Percentiles rank a stretch among this genome's conserved stretches.
Evolutionary conservation across 345 rosid species (phyloP).

Genomic region (Lepidium aucheri): DNA sequence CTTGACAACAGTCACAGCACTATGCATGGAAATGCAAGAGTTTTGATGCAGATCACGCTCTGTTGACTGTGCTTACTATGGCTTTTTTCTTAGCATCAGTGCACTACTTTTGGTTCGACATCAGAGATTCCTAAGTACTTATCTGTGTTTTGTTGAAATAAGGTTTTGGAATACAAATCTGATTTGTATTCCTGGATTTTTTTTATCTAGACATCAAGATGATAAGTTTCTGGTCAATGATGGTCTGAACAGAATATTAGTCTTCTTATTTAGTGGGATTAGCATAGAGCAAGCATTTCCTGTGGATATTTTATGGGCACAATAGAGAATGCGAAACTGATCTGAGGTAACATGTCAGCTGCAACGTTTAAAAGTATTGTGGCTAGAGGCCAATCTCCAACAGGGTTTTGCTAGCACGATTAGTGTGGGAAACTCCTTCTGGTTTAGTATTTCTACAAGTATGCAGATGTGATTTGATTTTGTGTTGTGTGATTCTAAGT

Average conservation of each 20-base stretch:
- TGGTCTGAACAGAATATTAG: conserved; percentile 8
- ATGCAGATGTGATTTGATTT: background rate
- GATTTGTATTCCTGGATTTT: background rate
- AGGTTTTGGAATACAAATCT: background rate
- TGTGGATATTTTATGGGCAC: background rate
- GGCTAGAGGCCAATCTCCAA: background rate
- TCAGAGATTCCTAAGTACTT: background rate
- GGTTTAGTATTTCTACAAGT: background rate
- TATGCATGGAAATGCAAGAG: background rate
- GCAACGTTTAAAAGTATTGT: background rate
- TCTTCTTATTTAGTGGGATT: background rate
- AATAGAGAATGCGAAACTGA: background rate
- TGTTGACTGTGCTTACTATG: background rate
- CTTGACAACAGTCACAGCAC: background rate
- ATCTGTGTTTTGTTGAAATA: background rate
- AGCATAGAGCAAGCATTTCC: background rate
- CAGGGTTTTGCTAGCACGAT: background rate
- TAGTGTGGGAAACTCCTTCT: background rate
- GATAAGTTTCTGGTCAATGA: conserved; percentile 5
- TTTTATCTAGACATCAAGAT: background rate
- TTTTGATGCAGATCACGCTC: background rate
- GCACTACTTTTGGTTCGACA: background rate
- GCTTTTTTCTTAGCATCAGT: background rate
- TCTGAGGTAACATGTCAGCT: background rate
- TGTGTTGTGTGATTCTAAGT: background rate